These are phyloP conservation scores for Lactarius hengduanensis DNA, from an alignment of 768 basidiomycete species.

Conservation along the genomic window DNA sequence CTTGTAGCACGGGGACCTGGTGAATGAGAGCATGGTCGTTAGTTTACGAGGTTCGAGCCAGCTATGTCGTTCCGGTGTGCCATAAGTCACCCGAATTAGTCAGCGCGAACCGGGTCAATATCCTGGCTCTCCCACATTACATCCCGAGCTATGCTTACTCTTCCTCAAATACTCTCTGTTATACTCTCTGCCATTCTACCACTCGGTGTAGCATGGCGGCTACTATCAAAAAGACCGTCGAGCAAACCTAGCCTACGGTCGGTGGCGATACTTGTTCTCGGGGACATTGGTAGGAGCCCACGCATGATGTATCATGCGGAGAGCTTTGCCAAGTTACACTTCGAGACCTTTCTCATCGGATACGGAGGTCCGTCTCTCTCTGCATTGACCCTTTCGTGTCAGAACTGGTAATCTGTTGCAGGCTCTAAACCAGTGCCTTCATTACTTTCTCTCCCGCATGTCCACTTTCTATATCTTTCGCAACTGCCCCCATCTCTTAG, in stretches of 20 bases:
- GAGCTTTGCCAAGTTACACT: slow-evolving; percentile 80
- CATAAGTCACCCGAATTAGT: slow-evolving; percentile 1
- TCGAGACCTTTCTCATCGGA: slow-evolving; percentile 78
- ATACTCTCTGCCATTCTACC: not conserved
- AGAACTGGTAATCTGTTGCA: slow-evolving; percentile 33
- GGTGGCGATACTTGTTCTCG: slow-evolving; percentile 88
- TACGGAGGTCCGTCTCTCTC: slow-evolving; percentile 62
- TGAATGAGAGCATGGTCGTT: slow-evolving; percentile 9
- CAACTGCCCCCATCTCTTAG: slow-evolving; percentile 57
- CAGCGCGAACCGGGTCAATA: not conserved
- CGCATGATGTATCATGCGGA: slow-evolving; percentile 99
- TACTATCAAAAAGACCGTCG: slow-evolving; percentile 5
- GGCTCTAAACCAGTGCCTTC: slow-evolving; percentile 78
- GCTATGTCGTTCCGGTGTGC: not conserved
- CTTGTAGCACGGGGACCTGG: not conserved
- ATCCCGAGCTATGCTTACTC: not conserved
- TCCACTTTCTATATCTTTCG: slow-evolving; percentile 66
- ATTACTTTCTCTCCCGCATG: slow-evolving; percentile 60
- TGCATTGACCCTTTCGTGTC: not conserved
- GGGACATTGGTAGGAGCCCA: slow-evolving; percentile 94
- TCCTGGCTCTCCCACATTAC: not conserved
- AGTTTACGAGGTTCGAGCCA: not conserved
- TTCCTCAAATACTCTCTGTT: slow-evolving; percentile 10
- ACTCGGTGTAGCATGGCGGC: slow-evolving; percentile 7
- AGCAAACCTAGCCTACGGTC: slow-evolving; percentile 49